Percentiles rank a stretch among this genome's conserved stretches.
Conservation (phyloP, 441 rosid species). For the Manihot esculenta region DNA sequence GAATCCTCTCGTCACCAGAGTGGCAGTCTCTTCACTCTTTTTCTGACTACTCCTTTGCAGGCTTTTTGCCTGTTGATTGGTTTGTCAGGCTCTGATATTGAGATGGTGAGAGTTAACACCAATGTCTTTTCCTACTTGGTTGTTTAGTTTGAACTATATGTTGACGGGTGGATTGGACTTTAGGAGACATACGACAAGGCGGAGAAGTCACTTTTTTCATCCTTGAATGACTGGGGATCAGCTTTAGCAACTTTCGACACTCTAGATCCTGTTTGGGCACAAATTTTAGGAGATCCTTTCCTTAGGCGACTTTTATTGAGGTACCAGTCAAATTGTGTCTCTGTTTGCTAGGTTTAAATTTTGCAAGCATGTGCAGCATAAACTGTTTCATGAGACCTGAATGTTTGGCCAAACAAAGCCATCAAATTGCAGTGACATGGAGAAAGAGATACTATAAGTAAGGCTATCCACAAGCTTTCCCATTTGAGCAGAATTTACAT, state of each 20-base stretch:
- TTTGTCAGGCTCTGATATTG: constrained; percentile 68
- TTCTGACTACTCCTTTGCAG: constrained; percentile 86
- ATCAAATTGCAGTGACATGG: not conserved
- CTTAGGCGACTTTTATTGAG: constrained; percentile 82
- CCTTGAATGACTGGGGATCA: constrained; percentile 74
- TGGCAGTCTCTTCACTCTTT: constrained; percentile 80
- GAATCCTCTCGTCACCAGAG: constrained; percentile 71
- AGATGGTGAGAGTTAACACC: constrained; percentile 48
- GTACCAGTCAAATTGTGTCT: constrained; percentile 36
- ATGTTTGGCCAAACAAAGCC: not conserved
- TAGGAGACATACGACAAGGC: constrained; percentile 66
- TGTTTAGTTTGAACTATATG: constrained; percentile 17
- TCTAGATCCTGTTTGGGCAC: constrained; percentile 90
- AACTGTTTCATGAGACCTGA: constrained; percentile 4
- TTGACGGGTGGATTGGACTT: constrained; percentile 25
- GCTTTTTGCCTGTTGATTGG: constrained; percentile 82
- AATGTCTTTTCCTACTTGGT: constrained; percentile 12
- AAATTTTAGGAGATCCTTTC: constrained; percentile 84
- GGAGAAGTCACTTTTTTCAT: constrained; percentile 67
- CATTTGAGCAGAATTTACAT: not conserved
- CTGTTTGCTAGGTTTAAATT: not conserved
- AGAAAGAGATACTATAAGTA: not conserved
- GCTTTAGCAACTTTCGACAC: constrained; percentile 63
- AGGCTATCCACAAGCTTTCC: not conserved
- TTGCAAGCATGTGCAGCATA: constrained; percentile 7